Evolutionary conservation across 2,329 filamentous ascomycete species (phyloP), one percentile per base, ranked within the genome.

Genomic region (Pseudocercospora fuligena): DNA sequence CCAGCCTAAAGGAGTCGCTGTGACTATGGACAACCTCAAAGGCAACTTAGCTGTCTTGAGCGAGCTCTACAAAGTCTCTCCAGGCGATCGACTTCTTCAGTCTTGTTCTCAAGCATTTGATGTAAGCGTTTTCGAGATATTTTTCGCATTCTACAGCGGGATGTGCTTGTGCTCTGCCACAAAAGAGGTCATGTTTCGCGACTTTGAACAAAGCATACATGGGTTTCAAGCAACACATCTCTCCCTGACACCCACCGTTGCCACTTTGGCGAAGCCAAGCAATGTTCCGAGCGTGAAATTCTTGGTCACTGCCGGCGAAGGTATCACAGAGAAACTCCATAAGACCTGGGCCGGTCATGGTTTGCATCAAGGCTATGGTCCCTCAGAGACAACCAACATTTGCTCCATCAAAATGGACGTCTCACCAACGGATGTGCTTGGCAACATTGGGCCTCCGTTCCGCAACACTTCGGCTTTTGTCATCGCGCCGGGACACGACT

Each of bases 41-140:
- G 91, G 90, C 76, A 94, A 96, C 70, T 82, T 97, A n/a, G 82
- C 87, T 19, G 83, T 87, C 9, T 82, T 97, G 6, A 83, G 85
- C 2, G 80, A 83, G 2, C 80, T 92, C 0, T 97, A 96, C 73
- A 90, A 91, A 0, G 80, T 81, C 0, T 75, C 79, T 1, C 65
- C 75, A 0, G 77, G 76, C 0, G 86, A 88, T 0, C 86, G 88
- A n/a, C 82, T 97, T 33, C 82, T 97, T 0, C 93, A 97, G 78
- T 88, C 91, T 1, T 96, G 91, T 74, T 94, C 92, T 0, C 91
- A 93, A 74, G 90, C 90, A 0, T 97, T 96, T 74, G 92, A 96
- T 74, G 86, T 96, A 1, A 96, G 92, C 0, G 91, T 96, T 0
- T 96, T 96, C 75, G 93, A 97, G 74, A 94, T 96, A 14, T 94